These are phyloP conservation scores for Cochlearia excelsa DNA, from an alignment of 345 rosid species.

Conservation along the genomic window DNA sequence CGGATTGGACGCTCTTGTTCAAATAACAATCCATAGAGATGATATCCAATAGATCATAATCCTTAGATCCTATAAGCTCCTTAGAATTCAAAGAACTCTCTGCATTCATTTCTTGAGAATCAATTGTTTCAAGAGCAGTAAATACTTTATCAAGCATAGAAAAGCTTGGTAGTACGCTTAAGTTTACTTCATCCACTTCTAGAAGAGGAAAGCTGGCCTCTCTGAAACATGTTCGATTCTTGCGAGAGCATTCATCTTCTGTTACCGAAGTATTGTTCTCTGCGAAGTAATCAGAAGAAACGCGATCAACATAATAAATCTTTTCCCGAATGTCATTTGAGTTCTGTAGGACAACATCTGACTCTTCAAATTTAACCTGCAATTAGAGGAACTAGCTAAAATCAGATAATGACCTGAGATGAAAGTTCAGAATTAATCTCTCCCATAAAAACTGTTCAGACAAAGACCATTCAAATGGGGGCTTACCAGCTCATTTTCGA, in stretches of 20 bases:
- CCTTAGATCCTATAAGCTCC: conserved; percentile 47
- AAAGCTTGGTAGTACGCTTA: conserved; percentile 38
- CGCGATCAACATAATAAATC: conserved; percentile 51
- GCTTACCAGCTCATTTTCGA: conserved; percentile 44
- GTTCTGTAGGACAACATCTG: conserved; percentile 33
- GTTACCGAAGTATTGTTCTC: conserved; percentile 32
- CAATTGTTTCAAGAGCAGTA: conserved; percentile 43
- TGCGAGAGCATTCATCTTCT: conserved; percentile 48
- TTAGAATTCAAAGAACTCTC: conserved; percentile 33
- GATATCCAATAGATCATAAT: conserved; percentile 40
- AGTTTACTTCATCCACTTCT: conserved; percentile 66
- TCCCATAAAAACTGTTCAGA: conserved; percentile 1
- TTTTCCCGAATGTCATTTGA: conserved; percentile 44
- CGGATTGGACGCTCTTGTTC: conserved; percentile 43
- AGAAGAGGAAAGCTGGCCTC: conserved; percentile 49
- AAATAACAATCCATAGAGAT: conserved; percentile 47
- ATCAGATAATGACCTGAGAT: conserved; percentile 13
- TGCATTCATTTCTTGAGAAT: conserved; percentile 35
- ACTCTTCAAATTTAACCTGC: conserved; percentile 43
- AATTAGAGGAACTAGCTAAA: conserved; percentile 12
- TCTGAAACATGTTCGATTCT: conserved; percentile 37
- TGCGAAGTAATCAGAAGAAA: conserved; percentile 42
- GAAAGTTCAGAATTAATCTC: conserved; percentile 2
- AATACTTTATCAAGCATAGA: conserved; percentile 48
- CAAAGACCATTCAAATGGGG: neutral